Conservation (phyloP, 805 yeast species). For the Ogataea henricii region DNA sequence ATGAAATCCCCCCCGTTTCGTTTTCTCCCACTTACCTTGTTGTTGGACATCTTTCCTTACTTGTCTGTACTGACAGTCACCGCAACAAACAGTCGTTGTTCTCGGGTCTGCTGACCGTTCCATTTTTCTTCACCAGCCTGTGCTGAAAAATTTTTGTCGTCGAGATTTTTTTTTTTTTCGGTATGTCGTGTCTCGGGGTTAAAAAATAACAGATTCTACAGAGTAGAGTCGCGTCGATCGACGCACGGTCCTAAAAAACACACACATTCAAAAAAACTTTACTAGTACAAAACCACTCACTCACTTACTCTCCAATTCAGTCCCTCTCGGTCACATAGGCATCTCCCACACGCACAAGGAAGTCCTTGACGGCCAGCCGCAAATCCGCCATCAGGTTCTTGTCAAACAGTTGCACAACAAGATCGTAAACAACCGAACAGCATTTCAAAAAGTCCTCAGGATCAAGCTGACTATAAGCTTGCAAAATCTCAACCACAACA, state of each 20-base stretch:
- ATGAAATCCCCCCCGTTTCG: neutral
- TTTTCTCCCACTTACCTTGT: conserved; percentile 27
- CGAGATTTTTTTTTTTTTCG: conserved; percentile 10
- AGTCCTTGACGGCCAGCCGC: conserved; percentile 59
- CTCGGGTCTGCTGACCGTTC: neutral
- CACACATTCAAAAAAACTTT: neutral
- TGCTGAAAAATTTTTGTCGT: conserved; percentile 26
- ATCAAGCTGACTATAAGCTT: conserved; percentile 78
- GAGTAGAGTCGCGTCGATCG: conserved; percentile 1
- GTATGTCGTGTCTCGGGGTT: conserved; percentile 15
- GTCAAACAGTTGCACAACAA: conserved; percentile 59
- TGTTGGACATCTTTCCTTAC: conserved; percentile 27
- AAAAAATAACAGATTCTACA: too few relatives aligned
- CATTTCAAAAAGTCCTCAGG: conserved; percentile 64
- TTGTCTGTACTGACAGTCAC: conserved; percentile 3
- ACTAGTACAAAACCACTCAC: neutral
- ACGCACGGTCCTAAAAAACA: neutral
- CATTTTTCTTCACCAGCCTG: conserved; percentile 1
- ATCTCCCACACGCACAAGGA: conserved; percentile 55
- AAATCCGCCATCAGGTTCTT: conserved; percentile 63
- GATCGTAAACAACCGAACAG: conserved; percentile 61
- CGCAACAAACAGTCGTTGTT: conserved; percentile 1
- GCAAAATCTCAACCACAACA: conserved; percentile 83
- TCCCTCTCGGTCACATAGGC: conserved; percentile 29
- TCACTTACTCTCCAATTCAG: conserved; percentile 17